phyloP scores from a whole-genome alignment of 768 basidiomycete species.

The Panus rudis region DNA sequence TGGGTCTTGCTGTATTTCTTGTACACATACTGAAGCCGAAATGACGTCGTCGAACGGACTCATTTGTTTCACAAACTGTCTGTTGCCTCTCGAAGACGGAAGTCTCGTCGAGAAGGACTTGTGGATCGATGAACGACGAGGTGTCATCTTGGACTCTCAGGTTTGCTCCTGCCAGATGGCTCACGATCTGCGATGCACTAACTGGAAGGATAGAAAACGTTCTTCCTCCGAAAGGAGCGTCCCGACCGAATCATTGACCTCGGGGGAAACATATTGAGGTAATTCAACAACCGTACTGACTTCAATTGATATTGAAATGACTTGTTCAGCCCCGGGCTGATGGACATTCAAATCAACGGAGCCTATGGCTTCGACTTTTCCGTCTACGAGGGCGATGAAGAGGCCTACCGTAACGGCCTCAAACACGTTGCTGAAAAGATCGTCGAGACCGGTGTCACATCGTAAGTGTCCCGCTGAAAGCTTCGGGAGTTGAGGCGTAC shows the following conservation, averaged over 20 bases:
- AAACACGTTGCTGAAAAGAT: slow-evolving; percentile 68
- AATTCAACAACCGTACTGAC: slow-evolving; percentile 13
- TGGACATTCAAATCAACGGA: slow-evolving; percentile 89
- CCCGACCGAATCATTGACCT: slow-evolving; percentile 63
- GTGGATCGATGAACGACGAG: slow-evolving; percentile 73
- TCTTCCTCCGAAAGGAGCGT: slow-evolving; percentile 53
- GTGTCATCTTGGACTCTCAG: slow-evolving; percentile 72
- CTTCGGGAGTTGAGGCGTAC: slow-evolving; percentile 10
- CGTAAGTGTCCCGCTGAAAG: slow-evolving; percentile 39
- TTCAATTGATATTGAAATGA: slow-evolving; percentile 2
- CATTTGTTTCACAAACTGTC: slow-evolving; percentile 83
- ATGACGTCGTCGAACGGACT: slow-evolving; percentile 52
- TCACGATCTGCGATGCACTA: neutral
- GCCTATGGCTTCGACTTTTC: slow-evolving; percentile 87
- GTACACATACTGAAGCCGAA: neutral
- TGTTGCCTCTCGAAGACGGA: slow-evolving; percentile 76
- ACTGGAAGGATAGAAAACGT: slow-evolving; percentile 45
- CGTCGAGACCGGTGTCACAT: slow-evolving; percentile 83
- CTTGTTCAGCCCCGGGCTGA: slow-evolving; percentile 66
- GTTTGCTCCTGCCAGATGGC: slow-evolving; percentile 27
- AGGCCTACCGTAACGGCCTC: slow-evolving; percentile 61
- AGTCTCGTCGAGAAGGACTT: slow-evolving; percentile 65
- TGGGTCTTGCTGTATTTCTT: too few relatives aligned
- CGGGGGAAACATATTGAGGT: slow-evolving; percentile 72
- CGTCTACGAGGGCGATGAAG: slow-evolving; percentile 66